These are phyloP conservation scores for Psophocarpus tetragonolobus DNA, from an alignment of 306 rosid species.

Conservation along the genomic window DNA sequence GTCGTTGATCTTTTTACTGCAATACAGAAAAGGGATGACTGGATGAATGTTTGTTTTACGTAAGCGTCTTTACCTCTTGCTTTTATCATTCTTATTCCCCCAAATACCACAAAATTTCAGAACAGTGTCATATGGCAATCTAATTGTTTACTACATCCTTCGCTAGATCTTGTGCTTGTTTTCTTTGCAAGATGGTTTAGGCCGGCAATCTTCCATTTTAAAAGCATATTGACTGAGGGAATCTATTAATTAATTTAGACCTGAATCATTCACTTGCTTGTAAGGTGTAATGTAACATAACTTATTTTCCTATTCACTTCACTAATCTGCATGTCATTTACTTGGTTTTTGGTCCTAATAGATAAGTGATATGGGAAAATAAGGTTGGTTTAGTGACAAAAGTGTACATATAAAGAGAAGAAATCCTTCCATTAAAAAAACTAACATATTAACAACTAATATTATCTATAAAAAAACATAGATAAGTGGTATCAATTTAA, in stretches of 20 bases:
- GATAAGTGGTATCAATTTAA: conserved; percentile 8
- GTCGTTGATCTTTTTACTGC: conserved; percentile 80
- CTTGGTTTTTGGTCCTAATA: background rate
- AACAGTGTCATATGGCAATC: background rate
- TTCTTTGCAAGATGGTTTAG: conserved; percentile 12
- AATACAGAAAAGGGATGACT: conserved; percentile 65
- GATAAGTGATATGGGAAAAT: conserved; percentile 14
- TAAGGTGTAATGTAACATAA: conserved; percentile 2
- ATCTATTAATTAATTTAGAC: conserved; percentile 2
- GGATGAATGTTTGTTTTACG: conserved; percentile 79
- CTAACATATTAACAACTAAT: too few species aligned
- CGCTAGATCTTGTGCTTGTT: conserved; percentile 12
- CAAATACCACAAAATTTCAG: conserved; percentile 19
- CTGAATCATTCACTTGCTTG: background rate
- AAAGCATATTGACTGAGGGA: conserved; percentile 27
- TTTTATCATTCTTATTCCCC: background rate
- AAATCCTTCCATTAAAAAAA: too few species aligned
- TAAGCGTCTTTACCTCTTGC: conserved; percentile 44
- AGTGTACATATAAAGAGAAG: too few species aligned
- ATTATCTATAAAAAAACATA: too few species aligned
- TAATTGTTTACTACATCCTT: conserved; percentile 18
- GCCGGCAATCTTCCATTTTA: background rate
- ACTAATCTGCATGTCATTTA: background rate
- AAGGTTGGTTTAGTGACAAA: too few species aligned
- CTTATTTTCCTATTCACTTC: conserved; percentile 14